A percentile compares a stretch with the other conserved stretches of the same genome.
Evolutionary conservation across 768 basidiomycete species (phyloP).

Genomic region (Naganishia vishniacii): DNA sequence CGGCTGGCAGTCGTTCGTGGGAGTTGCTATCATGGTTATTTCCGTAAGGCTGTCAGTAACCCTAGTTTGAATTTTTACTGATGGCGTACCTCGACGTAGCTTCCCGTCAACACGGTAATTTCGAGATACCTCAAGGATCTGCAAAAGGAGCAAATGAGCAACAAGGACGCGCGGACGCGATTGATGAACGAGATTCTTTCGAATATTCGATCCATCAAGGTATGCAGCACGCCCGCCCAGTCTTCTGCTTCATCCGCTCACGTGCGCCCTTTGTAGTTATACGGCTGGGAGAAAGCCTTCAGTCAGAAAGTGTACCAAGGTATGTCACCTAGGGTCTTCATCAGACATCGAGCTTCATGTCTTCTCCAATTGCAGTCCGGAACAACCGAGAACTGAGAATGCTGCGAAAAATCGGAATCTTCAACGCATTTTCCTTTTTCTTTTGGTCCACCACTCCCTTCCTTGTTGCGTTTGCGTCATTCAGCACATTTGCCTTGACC

Average conservation of each 20-base stretch:
- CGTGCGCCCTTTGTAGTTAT: conserved; percentile 44
- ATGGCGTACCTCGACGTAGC: conserved; percentile 2
- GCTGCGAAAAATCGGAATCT: conserved; percentile 74
- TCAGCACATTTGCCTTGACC: conserved; percentile 49
- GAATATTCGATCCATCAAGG: conserved; percentile 69
- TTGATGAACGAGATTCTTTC: conserved; percentile 89
- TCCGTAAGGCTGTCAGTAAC: background rate
- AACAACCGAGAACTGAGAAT: conserved; percentile 76
- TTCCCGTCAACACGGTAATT: conserved; percentile 40
- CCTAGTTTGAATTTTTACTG: too few species aligned
- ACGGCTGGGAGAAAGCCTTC: conserved; percentile 93
- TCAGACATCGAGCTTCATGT: background rate
- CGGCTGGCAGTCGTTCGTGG: conserved; percentile 85
- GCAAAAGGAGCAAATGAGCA: conserved; percentile 89
- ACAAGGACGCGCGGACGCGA: conserved; percentile 58
- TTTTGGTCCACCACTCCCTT: conserved; percentile 46
- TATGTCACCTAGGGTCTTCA: conserved; percentile 49
- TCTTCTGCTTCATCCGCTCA: background rate
- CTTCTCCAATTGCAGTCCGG: conserved; percentile 39
- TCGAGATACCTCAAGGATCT: conserved; percentile 51
- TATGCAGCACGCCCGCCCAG: background rate
- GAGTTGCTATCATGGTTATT: conserved; percentile 78
- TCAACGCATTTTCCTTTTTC: conserved; percentile 55
- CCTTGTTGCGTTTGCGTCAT: conserved; percentile 48
- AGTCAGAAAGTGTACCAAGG: conserved; percentile 63